Conservation (phyloP, 495 filamentous ascomycete genomes). For the Recurvomyces mirabilis region DNA sequence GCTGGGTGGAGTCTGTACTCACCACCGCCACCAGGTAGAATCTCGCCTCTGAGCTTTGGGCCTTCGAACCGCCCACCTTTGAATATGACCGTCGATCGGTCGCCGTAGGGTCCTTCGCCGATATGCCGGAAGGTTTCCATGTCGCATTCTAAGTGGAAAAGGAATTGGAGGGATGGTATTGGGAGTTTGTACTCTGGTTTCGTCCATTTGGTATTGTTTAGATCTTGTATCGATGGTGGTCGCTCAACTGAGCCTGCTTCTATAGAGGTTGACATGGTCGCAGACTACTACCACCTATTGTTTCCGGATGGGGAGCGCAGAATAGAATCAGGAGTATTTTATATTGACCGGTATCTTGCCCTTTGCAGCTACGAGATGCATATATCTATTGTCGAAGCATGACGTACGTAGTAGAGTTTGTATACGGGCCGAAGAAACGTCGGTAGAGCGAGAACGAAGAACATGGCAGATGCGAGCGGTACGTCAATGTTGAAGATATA, state of each 20-base stretch:
- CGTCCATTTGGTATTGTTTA: slow-evolving; percentile 3
- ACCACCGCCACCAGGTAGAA: slow-evolving; percentile 13
- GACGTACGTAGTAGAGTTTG: too few relatives aligned
- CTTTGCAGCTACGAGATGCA: too few relatives aligned
- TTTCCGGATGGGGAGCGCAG: too few relatives aligned
- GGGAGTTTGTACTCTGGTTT: slow-evolving; percentile 9
- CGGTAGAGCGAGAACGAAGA: too few relatives aligned
- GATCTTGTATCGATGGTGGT: neutral
- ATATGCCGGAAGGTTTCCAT: slow-evolving; percentile 16
- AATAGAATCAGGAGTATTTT: too few relatives aligned
- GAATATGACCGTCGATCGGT: slow-evolving; percentile 15
- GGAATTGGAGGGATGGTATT: slow-evolving; percentile 4
- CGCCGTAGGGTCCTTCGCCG: slow-evolving; percentile 7
- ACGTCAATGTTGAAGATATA: too few relatives aligned
- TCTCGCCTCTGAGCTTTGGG: slow-evolving; percentile 10
- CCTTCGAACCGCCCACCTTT: slow-evolving; percentile 13
- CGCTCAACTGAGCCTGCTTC: neutral
- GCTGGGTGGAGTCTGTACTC: neutral
- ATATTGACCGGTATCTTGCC: too few relatives aligned
- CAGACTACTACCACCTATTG: too few relatives aligned
- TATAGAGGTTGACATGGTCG: neutral
- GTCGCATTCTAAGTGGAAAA: slow-evolving; percentile 16
- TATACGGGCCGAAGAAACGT: too few relatives aligned
- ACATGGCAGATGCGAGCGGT: too few relatives aligned
- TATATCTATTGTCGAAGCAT: too few relatives aligned